Evolutionary conservation across 2,329 filamentous ascomycete species (phyloP), one percentile per base, ranked within the genome.

Genomic region (Ophiocordyceps polyrhachis-furcata): DNA sequence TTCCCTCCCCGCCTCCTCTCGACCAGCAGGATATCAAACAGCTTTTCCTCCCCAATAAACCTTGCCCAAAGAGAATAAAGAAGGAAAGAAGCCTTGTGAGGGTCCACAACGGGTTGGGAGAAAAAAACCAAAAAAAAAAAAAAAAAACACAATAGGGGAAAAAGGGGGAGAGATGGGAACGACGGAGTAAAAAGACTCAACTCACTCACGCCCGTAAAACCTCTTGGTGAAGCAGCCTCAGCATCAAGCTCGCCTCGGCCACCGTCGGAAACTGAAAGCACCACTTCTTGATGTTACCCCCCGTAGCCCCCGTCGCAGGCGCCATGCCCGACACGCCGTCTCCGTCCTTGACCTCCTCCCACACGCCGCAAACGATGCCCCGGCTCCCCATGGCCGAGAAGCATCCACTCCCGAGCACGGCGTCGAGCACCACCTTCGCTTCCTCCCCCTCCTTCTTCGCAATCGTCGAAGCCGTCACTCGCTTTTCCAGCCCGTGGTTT

Each of bases 291-390:
- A 78, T 71, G 48, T 66, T 70, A 20, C 74, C 73, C 9, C 65
- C 65, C 6, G 71, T 64, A 21, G 64, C 66, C 7, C 73, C 73
- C 20, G 63, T 69, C 43, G 66, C 64, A 2, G 72, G 71, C 40
- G 63, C 73, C 17, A 65, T 60, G 23, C 72, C 73, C 12, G 69
- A 65, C 38, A 70, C 67, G 21, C 74, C 74, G 21, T 74, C 68
- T 49, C 74, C 74, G 49, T 79, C 74, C 43, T 77, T 77, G 52
- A 81, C 66, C 50, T 85, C 79, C 58, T 91, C 83, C 77, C 86
- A 91, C 32, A 95, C 81, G 51, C 83, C 88, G 46, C 93, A 79
- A 1, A 91, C 84, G 54, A 95, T 89, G 42, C 88, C 88, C 31
- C 83, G 82, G 51, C 82, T 76, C 5, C 85, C 88, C 48, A 94